phyloP scores from a whole-genome alignment of 352 stramenopile genomes.

The Phytophthora kernoviae region DNA sequence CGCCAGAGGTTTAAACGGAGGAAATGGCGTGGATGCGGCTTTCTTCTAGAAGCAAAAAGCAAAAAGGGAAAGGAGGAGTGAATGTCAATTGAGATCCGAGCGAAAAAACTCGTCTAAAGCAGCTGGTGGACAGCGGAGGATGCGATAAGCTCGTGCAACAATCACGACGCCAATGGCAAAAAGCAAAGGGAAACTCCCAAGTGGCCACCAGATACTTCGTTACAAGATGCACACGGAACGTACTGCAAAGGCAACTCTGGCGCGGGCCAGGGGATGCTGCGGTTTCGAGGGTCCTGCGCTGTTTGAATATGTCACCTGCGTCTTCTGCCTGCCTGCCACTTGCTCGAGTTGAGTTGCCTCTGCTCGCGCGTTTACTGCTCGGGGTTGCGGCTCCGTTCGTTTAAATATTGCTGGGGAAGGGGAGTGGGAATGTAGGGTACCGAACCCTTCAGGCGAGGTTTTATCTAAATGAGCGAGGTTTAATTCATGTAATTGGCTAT shows the following conservation, averaged over 20 bases:
- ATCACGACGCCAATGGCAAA: neutral
- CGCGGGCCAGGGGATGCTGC: too few relatives aligned
- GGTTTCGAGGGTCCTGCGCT: neutral
- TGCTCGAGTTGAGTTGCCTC: neutral
- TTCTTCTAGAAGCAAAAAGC: neutral
- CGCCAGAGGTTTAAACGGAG: too few relatives aligned
- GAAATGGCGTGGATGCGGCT: too few relatives aligned
- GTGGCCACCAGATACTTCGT: neutral
- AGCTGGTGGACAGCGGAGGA: neutral
- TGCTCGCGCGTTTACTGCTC: neutral
- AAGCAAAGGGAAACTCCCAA: neutral
- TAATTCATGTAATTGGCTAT: neutral
- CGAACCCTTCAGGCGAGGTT: neutral
- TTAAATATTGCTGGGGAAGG: neutral
- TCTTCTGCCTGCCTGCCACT: neutral
- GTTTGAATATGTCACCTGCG: neutral
- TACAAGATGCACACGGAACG: neutral
- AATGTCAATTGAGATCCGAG: conserved; percentile 5
- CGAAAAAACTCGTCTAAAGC: neutral
- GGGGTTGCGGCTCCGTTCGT: conserved; percentile 1
- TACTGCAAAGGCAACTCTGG: conserved; percentile 1
- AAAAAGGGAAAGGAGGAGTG: neutral
- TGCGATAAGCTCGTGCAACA: neutral
- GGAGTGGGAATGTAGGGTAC: neutral
- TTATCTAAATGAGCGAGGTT: neutral